Base-by-base conservation (phyloP, 228 moss, liverwort and hornwort genomes). In the Sphagnum fallax region DNA sequence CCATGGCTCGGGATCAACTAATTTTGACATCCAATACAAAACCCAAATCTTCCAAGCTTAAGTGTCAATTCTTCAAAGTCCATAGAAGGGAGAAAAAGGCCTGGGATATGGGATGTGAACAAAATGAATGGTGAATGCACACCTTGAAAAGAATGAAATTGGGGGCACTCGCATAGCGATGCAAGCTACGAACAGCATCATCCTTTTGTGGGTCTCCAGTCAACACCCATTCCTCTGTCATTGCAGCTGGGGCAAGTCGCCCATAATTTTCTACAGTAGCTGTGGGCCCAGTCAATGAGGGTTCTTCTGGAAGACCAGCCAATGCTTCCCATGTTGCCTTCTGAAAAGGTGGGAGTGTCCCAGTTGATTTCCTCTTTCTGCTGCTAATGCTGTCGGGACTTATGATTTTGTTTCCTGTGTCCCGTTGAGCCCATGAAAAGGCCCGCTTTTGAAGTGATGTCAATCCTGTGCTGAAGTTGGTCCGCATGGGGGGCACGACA, bases 281-380 rank as follows among this genome's bases (percentile, higher is more conserved):
- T 9, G 74, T 60, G 53, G 80, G 76, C 70, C 78, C 61, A 74
- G 79, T 60, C 52, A 76, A 69, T 7, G 83, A 52, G 62, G 83
- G 82, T 16, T 92, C 92, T 78, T 98, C 98, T 65, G 94, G 87
- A 74, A 89, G 85, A 71, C 98, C 98, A 80, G 89, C 87, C 86
- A 98, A 83, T 32, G 98, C 92, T 84, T 93, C 94, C 98, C 94
- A 98, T 62, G 89, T 84, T 64, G 94, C 94, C 75, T 90, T 92
- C 59, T 98, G 91, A 47, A 90, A 84, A 66, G 94, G 80, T 52
- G 98, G 87, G 66, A 98, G 88, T 75, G 85, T 79, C 61, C 97
- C 87, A 66, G 82, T 86, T 65, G 83, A 78, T 77, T 92, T 92
- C 48, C 87, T 85, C 78, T 94, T 93, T 69, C 87, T 83, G 73